Percentiles rank a stretch among this genome's conserved stretches.
These are phyloP conservation scores for Trichoderma sp. DNA, from an alignment of 2,329 filamentous ascomycete genomes.

Conservation along the genomic window DNA sequence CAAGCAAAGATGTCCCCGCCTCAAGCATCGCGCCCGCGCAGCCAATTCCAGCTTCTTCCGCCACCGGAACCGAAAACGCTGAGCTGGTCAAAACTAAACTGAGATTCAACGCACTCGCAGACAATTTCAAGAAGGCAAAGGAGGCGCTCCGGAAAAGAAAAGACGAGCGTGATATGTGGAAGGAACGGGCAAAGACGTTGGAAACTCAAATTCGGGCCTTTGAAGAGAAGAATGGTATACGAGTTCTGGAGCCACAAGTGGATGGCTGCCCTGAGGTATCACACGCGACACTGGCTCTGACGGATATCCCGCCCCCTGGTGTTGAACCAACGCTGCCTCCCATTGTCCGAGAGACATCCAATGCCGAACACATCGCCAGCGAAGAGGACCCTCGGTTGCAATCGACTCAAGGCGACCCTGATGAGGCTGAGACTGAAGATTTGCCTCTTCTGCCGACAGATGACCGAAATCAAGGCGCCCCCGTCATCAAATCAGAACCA, in stretches of 20 bases:
- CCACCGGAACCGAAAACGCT: conserved; percentile 18
- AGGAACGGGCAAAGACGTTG: conserved; percentile 47
- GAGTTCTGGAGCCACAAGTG: conserved; percentile 35
- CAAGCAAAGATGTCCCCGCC: background rate
- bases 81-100: conserved; percentile 45
- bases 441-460: conserved; percentile 33
- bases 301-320: conserved; percentile 25
- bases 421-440: conserved; percentile 30
- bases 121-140: conserved; percentile 47
- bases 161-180: conserved; percentile 50
- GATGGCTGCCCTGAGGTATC: background rate
- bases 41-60: background rate
- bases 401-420: conserved; percentile 32
- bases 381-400: conserved; percentile 29
- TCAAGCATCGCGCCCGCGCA: background rate
- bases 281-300: conserved; percentile 30
- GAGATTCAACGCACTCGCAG: conserved; percentile 47
- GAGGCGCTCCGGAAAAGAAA: conserved; percentile 46
- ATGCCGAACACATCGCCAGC: conserved; percentile 14
- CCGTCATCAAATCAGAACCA: conserved; percentile 52
- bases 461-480: conserved; percentile 17
- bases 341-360: conserved; percentile 19
- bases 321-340: conserved; percentile 17
- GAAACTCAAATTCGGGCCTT: conserved; percentile 49
- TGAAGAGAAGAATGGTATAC: conserved; percentile 44